Conservation (phyloP, 305 asterid species). For the Fraxinus paxiana region DNA sequence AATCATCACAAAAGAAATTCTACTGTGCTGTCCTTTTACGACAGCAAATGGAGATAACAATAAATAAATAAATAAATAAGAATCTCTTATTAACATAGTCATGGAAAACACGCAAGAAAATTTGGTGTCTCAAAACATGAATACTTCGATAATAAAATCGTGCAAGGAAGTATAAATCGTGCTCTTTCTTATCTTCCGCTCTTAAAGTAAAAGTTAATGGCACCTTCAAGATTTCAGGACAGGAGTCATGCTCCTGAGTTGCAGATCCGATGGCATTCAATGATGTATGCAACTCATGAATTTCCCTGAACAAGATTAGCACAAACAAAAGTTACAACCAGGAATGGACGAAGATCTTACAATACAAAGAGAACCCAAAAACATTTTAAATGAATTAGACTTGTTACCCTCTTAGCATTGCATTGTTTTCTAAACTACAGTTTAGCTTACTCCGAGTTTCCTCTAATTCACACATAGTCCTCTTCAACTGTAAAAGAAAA, state of each 20-base stretch:
- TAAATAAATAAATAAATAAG: neutral
- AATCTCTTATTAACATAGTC: neutral
- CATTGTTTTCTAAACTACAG: conserved; percentile 63
- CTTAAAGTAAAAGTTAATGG: neutral
- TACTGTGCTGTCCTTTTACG: neutral
- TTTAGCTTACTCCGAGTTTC: conserved; percentile 59
- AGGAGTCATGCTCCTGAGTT: conserved; percentile 40
- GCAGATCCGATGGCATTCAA: conserved; percentile 30
- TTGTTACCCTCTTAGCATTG: conserved; percentile 60
- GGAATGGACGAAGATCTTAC: neutral
- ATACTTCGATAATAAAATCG: neutral
- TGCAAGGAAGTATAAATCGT: neutral
- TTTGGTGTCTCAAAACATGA: neutral
- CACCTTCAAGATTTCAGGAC: conserved; percentile 69
- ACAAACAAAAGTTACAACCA: conserved; percentile 8
- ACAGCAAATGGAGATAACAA: neutral
- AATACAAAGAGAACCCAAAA: conserved; percentile 16
- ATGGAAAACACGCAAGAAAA: neutral
- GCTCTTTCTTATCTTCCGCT: neutral
- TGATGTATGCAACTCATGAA: conserved; percentile 49
- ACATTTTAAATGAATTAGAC: conserved; percentile 10
- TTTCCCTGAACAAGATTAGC: conserved; percentile 49
- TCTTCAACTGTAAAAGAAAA: conserved; percentile 51
- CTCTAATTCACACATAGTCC: conserved; percentile 60
- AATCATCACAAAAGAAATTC: neutral